phyloP scores from a whole-genome alignment of 768 basidiomycete species.

The Amanita rubescens region DNA sequence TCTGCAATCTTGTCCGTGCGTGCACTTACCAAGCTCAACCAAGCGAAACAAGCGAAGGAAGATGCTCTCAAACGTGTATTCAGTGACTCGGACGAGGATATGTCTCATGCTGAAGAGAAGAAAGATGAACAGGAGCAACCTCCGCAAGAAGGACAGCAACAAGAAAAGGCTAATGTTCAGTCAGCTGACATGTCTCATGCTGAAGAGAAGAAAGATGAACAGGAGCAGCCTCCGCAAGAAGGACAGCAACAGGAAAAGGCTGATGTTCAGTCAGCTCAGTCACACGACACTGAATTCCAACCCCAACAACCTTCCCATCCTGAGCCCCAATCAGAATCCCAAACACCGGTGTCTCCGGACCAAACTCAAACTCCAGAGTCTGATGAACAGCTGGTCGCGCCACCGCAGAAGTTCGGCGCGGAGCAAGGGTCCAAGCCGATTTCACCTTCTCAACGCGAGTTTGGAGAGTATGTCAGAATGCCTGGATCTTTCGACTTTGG shows the following conservation, averaged over 20 bases:
- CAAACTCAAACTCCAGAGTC: background rate
- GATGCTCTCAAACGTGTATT: background rate
- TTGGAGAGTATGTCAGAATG: background rate
- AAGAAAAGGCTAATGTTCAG: background rate
- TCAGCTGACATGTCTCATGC: no score
- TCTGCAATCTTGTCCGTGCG: slow-evolving; percentile 52
- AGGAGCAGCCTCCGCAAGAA: background rate
- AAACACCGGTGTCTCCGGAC: background rate
- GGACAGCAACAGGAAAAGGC: background rate
- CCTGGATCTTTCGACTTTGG: slow-evolving; percentile 8
- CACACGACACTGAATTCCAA: no score
- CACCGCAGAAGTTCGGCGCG: background rate
- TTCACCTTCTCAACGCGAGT: background rate
- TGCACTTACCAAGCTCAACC: slow-evolving; percentile 29
- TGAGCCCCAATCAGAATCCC: no score
- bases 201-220: background rate
- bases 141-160: background rate
- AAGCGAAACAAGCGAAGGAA: background rate
- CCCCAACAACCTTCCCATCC: no score
- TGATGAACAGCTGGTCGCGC: background rate
- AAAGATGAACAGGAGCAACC: background rate
- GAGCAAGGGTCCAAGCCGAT: background rate
- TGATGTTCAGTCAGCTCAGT: background rate
- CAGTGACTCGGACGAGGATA: slow-evolving; percentile 5
- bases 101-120: no score